A percentile compares a stretch with the other conserved stretches of the same genome.
Conservation (phyloP, 768 basidiomycete genomes). For the Macrolepiota albuminosa region DNA sequence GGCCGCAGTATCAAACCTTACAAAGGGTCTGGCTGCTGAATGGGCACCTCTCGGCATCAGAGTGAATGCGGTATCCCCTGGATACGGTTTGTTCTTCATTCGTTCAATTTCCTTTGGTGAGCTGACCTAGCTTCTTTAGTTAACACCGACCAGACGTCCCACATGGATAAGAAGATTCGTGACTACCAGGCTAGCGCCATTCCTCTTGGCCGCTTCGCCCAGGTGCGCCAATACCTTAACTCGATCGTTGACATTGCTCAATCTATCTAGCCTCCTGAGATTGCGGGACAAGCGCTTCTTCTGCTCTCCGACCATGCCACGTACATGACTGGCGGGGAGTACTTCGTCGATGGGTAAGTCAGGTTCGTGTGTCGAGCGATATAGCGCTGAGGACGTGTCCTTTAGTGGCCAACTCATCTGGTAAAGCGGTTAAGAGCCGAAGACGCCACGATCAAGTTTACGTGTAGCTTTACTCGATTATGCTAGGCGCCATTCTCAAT, state of each 20-base stretch:
- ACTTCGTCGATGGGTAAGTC: constrained; percentile 51
- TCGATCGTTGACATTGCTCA: not conserved
- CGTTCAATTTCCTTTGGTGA: not conserved
- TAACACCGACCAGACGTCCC: constrained; percentile 52
- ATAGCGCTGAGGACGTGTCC: not conserved
- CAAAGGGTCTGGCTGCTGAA: constrained; percentile 57
- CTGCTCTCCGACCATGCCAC: constrained; percentile 46
- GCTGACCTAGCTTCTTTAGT: constrained; percentile 26
- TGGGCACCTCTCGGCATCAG: constrained; percentile 52
- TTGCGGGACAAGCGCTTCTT: constrained; percentile 49
- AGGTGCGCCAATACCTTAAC: constrained; percentile 26
- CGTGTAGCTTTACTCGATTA: too few species aligned
- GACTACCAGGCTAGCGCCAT: constrained; percentile 46
- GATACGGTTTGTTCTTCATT: constrained; percentile 39
- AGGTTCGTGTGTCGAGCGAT: not conserved
- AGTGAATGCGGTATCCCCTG: constrained; percentile 60
- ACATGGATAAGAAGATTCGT: constrained; percentile 45
- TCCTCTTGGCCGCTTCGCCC: constrained; percentile 53
- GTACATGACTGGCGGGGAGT: constrained; percentile 58
- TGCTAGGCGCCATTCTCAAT: not conserved
- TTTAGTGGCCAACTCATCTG: constrained; percentile 12
- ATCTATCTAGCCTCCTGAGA: constrained; percentile 46
- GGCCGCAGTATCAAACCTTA: constrained; percentile 54
- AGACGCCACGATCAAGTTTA: not conserved
- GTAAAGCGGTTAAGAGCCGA: not conserved